Conservation (phyloP, 1,284 basidiomycete genomes). For the Wallemia ichthyophaga region DNA sequence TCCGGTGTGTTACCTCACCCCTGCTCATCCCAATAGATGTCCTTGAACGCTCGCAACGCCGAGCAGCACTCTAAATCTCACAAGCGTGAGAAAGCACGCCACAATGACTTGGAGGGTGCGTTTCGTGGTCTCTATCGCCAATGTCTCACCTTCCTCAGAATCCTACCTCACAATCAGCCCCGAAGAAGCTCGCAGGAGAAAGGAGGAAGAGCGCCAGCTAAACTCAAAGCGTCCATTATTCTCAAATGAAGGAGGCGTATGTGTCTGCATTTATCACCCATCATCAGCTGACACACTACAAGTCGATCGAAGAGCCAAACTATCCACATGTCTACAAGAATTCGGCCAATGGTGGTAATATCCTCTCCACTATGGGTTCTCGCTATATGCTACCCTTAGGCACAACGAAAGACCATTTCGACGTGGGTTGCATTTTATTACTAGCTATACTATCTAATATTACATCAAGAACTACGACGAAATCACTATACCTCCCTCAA, state of each 20-base stretch:
- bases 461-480: slow-evolving; percentile 24
- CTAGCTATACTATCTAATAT: neutral
- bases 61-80: slow-evolving; percentile 2
- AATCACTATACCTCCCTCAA: slow-evolving; percentile 64
- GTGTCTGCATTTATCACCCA: slow-evolving; percentile 12
- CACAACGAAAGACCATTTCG: slow-evolving; percentile 33
- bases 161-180: slow-evolving; percentile 18
- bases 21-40: slow-evolving; percentile 16
- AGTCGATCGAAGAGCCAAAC: slow-evolving; percentile 10
- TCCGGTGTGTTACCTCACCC: slow-evolving; percentile 4
- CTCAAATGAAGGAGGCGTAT: slow-evolving; percentile 11
- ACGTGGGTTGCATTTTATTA: slow-evolving; percentile 20
- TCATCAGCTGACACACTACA: slow-evolving; percentile 13
- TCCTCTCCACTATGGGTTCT: slow-evolving; percentile 37
- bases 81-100: neutral
- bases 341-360: slow-evolving; percentile 28
- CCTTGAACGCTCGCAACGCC: slow-evolving; percentile 18
- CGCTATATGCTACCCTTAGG: slow-evolving; percentile 61
- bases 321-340: slow-evolving; percentile 80
- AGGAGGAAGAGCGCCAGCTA: slow-evolving; percentile 31
- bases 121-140: too few species aligned
- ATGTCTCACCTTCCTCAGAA: neutral
- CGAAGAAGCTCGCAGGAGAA: slow-evolving; percentile 28
- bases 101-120: neutral
- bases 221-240: slow-evolving; percentile 40